These are phyloP conservation scores for Hyphopichia burtonii DNA, from an alignment of 1,139 yeast genomes.

Conservation along the genomic window DNA sequence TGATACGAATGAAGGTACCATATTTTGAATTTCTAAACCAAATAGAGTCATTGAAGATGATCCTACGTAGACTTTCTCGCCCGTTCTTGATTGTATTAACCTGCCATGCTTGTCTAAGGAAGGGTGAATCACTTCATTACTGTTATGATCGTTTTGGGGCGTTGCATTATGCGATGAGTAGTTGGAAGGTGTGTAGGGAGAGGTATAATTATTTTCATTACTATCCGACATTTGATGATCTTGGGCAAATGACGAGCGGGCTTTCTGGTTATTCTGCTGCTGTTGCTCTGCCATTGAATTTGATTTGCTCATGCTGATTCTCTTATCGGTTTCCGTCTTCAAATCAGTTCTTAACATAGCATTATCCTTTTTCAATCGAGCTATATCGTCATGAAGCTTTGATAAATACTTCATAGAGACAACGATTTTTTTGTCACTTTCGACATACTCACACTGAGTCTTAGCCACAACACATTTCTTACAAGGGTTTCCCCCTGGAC, in stretches of 20 bases:
- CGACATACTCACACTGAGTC: constrained; percentile 70
- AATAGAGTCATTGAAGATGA: constrained; percentile 80
- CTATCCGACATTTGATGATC: neutral
- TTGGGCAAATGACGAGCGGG: neutral
- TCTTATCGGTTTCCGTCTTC: constrained; percentile 28
- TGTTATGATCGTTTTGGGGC: neutral
- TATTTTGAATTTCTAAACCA: constrained; percentile 71
- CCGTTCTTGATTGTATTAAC: constrained; percentile 68
- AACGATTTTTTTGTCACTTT: constrained; percentile 75
- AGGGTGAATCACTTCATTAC: constrained; percentile 57
- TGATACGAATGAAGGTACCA: constrained; percentile 40
- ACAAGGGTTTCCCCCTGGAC: constrained; percentile 84
- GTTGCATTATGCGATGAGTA: neutral
- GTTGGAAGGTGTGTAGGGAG: neutral
- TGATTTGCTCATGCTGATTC: constrained; percentile 3
- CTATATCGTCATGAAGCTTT: constrained; percentile 65
- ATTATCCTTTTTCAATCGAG: constrained; percentile 51
- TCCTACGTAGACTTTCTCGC: constrained; percentile 73
- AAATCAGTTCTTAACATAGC: constrained; percentile 50
- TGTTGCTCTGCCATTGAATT: neutral
- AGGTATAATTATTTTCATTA: neutral
- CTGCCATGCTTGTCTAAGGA: constrained; percentile 70
- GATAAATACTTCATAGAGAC: constrained; percentile 73
- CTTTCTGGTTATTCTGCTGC: constrained; percentile 4
- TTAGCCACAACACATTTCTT: constrained; percentile 59